A percentile compares a stretch with the other conserved stretches of the same genome.
Conservation (phyloP, 2,329 filamentous ascomycete species). For the Claviceps cyperi region DNA sequence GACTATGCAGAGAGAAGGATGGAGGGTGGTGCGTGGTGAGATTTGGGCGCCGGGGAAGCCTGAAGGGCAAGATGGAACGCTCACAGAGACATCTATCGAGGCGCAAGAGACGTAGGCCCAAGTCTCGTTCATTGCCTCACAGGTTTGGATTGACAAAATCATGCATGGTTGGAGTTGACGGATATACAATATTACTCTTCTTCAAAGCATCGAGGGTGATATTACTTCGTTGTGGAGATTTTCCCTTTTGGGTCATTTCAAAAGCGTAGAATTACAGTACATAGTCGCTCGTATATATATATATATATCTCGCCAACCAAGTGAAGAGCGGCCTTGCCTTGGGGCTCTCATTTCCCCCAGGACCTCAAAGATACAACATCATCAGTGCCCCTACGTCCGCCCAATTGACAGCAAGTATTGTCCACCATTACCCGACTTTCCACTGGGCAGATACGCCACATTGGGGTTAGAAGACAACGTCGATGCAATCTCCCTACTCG, state of each 20-base stretch:
- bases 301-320: constrained; percentile 10
- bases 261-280: constrained; percentile 21
- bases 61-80: constrained; percentile 6
- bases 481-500: constrained; percentile 86
- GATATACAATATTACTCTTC: background rate
- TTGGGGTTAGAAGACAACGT: constrained; percentile 85
- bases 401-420: constrained; percentile 40
- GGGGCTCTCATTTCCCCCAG: background rate
- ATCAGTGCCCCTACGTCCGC: constrained; percentile 13
- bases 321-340: constrained; percentile 1
- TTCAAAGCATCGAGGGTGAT: background rate
- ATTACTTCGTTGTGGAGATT: no score
- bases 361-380: constrained; percentile 6
- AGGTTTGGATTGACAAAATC: constrained; percentile 1
- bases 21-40: constrained; percentile 40
- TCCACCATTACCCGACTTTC: constrained; percentile 44
- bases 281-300: constrained; percentile 15
- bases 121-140: background rate
- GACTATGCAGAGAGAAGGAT: constrained; percentile 50
- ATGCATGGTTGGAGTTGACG: background rate
- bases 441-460: constrained; percentile 82
- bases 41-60: constrained; percentile 24
- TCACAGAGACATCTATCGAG: constrained; percentile 27
- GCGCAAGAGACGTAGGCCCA: background rate
- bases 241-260: background rate